These are phyloP conservation scores for Diaporthe eres DNA, from an alignment of 2,329 filamentous ascomycete species.

Conservation along the genomic window DNA sequence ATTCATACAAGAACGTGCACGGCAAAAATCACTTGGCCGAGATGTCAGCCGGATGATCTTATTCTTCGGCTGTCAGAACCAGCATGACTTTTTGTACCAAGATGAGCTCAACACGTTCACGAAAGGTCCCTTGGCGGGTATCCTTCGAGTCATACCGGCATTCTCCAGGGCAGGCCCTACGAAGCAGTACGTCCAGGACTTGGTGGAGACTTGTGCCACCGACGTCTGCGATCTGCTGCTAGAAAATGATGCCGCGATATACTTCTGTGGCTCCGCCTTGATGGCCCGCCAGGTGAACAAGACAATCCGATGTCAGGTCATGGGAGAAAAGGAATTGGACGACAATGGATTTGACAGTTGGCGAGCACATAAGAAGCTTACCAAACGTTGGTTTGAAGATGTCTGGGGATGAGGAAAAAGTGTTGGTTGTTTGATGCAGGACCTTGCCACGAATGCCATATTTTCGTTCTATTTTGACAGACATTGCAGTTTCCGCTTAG, in stretches of 20 bases:
- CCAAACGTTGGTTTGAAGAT: neutral
- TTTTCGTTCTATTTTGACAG: no score
- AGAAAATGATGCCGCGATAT: neutral
- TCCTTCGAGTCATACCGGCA: neutral
- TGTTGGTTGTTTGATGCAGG: no score
- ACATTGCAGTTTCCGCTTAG: no score
- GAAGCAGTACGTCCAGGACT: neutral
- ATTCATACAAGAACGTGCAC: neutral
- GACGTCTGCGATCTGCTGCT: neutral
- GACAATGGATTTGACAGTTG: neutral
- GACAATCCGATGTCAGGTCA: neutral
- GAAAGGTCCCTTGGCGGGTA: neutral
- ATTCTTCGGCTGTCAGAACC: neutral
- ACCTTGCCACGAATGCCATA: no score
- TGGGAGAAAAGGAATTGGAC: neutral
- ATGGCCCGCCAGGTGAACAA: neutral
- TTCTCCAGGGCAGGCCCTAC: neutral
- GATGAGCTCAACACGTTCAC: neutral
- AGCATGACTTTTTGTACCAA: neutral
- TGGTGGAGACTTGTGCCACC: neutral
- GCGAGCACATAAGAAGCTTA: neutral
- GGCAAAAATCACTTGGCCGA: neutral
- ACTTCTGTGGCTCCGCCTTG: neutral
- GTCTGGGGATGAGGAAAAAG: neutral
- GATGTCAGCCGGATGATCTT: neutral